Percentiles rank a stretch among this genome's conserved stretches.
phyloP scores from a whole-genome alignment of 805 yeast genomes.

The Metschnikowia rubicola region DNA sequence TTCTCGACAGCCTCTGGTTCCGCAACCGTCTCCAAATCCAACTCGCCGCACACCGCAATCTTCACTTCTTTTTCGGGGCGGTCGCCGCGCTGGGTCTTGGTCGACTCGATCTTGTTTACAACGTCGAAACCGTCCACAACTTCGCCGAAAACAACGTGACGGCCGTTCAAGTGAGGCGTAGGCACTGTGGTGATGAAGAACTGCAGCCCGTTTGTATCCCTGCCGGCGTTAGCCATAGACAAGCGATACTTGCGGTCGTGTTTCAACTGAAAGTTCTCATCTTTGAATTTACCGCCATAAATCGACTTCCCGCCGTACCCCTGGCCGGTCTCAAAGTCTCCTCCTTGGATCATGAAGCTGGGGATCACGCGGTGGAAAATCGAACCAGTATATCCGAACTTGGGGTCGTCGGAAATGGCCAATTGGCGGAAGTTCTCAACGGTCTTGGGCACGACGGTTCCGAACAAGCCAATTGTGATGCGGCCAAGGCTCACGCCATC shows the following conservation, averaged over 20 bases:
- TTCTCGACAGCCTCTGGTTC: slow-evolving; percentile 9
- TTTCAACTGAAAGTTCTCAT: slow-evolving; percentile 70
- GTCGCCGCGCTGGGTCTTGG: slow-evolving; percentile 68
- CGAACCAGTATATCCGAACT: slow-evolving; percentile 59
- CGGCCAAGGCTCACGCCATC: slow-evolving; percentile 78
- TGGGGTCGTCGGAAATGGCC: slow-evolving; percentile 57
- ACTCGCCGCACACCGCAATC: slow-evolving; percentile 70
- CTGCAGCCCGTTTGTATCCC: slow-evolving; percentile 83
- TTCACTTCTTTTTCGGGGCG: slow-evolving; percentile 64
- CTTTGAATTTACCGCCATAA: slow-evolving; percentile 68
- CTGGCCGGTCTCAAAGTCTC: slow-evolving; percentile 69
- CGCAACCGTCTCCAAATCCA: slow-evolving; percentile 31
- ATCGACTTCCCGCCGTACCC: slow-evolving; percentile 83
- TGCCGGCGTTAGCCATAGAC: slow-evolving; percentile 81
- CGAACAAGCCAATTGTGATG: slow-evolving; percentile 82
- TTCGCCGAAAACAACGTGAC: slow-evolving; percentile 95
- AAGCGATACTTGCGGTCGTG: slow-evolving; percentile 67
- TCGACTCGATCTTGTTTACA: slow-evolving; percentile 67
- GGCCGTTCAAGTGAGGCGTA: slow-evolving; percentile 89
- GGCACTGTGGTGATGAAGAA: slow-evolving; percentile 91
- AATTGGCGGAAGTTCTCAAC: slow-evolving; percentile 84
- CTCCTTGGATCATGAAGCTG: slow-evolving; percentile 82
- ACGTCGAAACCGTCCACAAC: slow-evolving; percentile 89
- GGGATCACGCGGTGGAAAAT: slow-evolving; percentile 72
- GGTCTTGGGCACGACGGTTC: slow-evolving; percentile 82